These are phyloP conservation scores for Aureobasidium leucospermi DNA, from an alignment of 2,329 filamentous ascomycete species.

Conservation along the genomic window DNA sequence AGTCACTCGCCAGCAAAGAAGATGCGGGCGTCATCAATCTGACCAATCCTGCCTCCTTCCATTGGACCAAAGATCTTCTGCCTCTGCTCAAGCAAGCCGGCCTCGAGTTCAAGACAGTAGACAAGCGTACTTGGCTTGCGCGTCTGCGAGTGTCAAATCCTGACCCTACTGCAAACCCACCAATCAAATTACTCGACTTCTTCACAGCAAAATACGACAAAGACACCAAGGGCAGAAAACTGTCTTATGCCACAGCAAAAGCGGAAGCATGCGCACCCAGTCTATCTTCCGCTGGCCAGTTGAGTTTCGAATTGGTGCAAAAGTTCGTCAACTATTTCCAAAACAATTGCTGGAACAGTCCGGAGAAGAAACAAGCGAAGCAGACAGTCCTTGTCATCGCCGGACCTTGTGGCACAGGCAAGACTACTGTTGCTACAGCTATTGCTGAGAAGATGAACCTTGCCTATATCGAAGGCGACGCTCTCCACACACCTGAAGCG, in stretches of 20 bases:
- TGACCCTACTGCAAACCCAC: constrained; percentile 26
- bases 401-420: constrained; percentile 37
- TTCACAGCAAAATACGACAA: constrained; percentile 31
- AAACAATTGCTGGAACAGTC: constrained; percentile 6
- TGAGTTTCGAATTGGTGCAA: constrained; percentile 20
- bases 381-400: constrained; percentile 30
- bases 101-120: constrained; percentile 38
- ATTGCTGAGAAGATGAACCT: constrained; percentile 25
- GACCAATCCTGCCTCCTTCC: constrained; percentile 43
- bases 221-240: constrained; percentile 30
- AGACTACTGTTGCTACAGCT: constrained; percentile 31
- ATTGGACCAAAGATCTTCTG: constrained; percentile 48
- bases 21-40: constrained; percentile 29
- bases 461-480: constrained; percentile 37
- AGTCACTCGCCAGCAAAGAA: constrained; percentile 18
- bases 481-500: constrained; percentile 29
- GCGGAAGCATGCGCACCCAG: constrained; percentile 17
- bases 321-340: constrained; percentile 22
- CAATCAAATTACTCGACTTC: constrained; percentile 27
- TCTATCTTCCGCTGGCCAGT: constrained; percentile 18
- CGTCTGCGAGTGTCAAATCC: constrained; percentile 39
- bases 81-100: constrained; percentile 42
- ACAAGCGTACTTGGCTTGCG: constrained; percentile 39
- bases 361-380: not conserved
- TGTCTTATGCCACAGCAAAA: constrained; percentile 43